Conservation (phyloP, 768 basidiomycete species). For the Lentinula lateritia region DNA sequence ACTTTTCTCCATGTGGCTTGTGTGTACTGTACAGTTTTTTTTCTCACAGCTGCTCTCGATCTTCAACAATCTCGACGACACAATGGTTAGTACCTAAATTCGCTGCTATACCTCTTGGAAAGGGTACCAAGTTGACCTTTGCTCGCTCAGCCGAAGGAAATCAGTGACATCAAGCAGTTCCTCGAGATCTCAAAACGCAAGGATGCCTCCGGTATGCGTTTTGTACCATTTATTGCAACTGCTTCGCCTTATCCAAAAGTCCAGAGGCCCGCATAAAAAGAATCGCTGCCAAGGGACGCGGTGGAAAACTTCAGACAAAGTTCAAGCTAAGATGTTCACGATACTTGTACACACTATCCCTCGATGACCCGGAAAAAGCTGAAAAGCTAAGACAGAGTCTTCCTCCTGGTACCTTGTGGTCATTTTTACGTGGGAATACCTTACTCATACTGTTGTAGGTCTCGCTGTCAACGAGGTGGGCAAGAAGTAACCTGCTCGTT, state of each 20-base stretch:
- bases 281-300: slow-evolving; percentile 60
- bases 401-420: slow-evolving; percentile 67
- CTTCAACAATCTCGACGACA: slow-evolving; percentile 3
- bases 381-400: slow-evolving; percentile 95
- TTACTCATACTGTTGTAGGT: slow-evolving; percentile 33
- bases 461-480: slow-evolving; percentile 67
- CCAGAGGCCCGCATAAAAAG: slow-evolving; percentile 98
- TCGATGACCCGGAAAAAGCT: slow-evolving; percentile 97
- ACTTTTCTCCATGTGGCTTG: neutral
- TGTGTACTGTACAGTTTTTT: neutral
- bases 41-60: neutral
- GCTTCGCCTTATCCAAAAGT: neutral
- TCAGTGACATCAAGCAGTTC: slow-evolving; percentile 98
- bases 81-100: neutral
- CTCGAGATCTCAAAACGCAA: slow-evolving; percentile 95
- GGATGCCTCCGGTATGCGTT: slow-evolving; percentile 87
- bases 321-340: slow-evolving; percentile 98
- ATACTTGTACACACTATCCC: slow-evolving; percentile 94
- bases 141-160: slow-evolving; percentile 80
- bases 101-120: neutral
- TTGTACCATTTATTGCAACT: neutral
- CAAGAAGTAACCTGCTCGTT: slow-evolving; percentile 55
- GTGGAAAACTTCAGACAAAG: slow-evolving; percentile 83
- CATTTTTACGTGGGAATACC: neutral
- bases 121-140: neutral